Percentiles rank a stretch among this genome's conserved stretches.
phyloP scores from a whole-genome alignment of 331 rosid species.

The Telfairia occidentalis region DNA sequence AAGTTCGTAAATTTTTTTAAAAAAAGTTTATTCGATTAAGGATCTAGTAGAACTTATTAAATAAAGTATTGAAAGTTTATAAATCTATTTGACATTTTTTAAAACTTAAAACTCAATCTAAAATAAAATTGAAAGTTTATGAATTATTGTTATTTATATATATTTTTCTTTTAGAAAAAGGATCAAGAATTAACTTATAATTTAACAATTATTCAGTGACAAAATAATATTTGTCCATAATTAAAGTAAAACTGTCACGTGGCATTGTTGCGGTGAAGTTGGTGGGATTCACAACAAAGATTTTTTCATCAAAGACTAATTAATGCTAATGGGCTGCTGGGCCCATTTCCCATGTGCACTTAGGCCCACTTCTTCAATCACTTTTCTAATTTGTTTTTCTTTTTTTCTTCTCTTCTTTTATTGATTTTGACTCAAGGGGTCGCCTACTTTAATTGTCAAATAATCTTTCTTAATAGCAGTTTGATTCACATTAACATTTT shows the following conservation, averaged over 20 bases:
- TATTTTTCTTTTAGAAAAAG: no score
- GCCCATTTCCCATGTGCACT: not conserved
- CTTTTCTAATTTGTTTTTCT: not conserved
- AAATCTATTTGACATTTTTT: no score
- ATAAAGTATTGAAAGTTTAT: no score
- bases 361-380: constrained; percentile 4
- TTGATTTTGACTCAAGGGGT: not conserved
- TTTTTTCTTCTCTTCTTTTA: not conserved
- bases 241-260: not conserved
- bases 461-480: not conserved
- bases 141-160: no score
- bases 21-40: no score
- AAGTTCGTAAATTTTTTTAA: no score
- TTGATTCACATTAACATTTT: not conserved
- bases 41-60: no score
- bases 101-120: no score
- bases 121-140: not conserved
- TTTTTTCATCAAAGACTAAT: not conserved
- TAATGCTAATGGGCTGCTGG: constrained; percentile 2
- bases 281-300: not conserved
- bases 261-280: not conserved
- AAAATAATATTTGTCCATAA: not conserved
- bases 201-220: not conserved
- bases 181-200: no score
- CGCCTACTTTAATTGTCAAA: not conserved